Evolutionary conservation across 1,284 basidiomycete genomes (phyloP).

Genomic region (Ceratobasidium papillatum): DNA sequence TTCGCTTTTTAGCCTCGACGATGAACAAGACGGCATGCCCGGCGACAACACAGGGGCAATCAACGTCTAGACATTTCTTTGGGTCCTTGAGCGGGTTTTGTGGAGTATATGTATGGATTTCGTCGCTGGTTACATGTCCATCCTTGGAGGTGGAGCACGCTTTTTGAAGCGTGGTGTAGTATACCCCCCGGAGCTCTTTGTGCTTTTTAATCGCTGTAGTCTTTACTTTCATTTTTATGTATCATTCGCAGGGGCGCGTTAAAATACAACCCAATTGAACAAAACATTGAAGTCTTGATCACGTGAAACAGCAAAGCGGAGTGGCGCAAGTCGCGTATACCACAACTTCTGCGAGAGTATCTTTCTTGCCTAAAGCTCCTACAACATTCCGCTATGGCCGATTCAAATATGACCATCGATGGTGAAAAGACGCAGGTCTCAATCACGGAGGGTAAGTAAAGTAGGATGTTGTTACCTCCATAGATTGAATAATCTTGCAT

Average conservation of each 20-base stretch:
- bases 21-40: constrained; percentile 71
- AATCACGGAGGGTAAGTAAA: constrained; percentile 57
- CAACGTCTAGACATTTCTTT: constrained; percentile 29
- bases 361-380: neutral
- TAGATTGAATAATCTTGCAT: neutral
- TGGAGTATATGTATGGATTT: neutral
- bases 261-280: constrained; percentile 34
- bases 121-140: constrained; percentile 13
- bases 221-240: constrained; percentile 26
- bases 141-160: constrained; percentile 16
- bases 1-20: constrained; percentile 53
- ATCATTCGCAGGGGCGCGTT: constrained; percentile 17
- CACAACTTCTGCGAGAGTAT: neutral
- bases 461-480: neutral
- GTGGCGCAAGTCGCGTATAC: constrained; percentile 1
- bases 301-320: neutral
- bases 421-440: constrained; percentile 50
- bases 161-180: constrained; percentile 15
- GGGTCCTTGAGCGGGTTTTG: neutral
- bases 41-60: constrained; percentile 52
- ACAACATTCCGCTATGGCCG: neutral
- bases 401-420: neutral
- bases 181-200: constrained; percentile 17
- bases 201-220: constrained; percentile 23
- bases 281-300: constrained; percentile 14